A percentile compares a stretch with the other conserved stretches of the same genome.
phyloP scores from a whole-genome alignment of 106 monocot genomes.

The Dioscorea alata region DNA sequence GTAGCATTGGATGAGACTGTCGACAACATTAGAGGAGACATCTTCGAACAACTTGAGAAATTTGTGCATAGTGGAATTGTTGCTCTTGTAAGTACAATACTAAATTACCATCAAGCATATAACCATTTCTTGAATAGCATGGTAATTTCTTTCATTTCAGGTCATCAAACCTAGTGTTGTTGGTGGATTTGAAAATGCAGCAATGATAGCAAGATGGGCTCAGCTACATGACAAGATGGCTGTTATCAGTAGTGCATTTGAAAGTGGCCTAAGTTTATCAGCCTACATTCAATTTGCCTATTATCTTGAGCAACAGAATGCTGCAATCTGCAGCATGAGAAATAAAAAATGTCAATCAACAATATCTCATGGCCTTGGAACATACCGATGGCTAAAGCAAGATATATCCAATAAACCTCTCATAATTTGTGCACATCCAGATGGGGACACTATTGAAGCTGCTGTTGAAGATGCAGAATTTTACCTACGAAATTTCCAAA shows the following conservation, averaged over 20 bases:
- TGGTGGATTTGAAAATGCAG: constrained; percentile 83
- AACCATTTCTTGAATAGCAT: too few species aligned
- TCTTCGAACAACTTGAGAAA: constrained; percentile 36
- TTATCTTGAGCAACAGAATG: constrained; percentile 50
- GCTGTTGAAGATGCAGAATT: constrained; percentile 50
- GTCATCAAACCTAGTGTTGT: constrained; percentile 88
- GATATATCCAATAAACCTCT: constrained; percentile 51
- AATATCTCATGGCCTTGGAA: constrained; percentile 84
- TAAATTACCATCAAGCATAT: too few species aligned
- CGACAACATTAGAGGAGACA: constrained; percentile 49
- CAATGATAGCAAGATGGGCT: constrained; percentile 81
- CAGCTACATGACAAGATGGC: constrained; percentile 69
- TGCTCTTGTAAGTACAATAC: constrained; percentile 68
- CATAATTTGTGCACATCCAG: constrained; percentile 30
- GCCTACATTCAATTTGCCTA: constrained; percentile 61
- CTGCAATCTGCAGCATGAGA: constrained; percentile 26
- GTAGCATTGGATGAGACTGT: constrained; percentile 89
- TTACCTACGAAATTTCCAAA: constrained; percentile 41
- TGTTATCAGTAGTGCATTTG: constrained; percentile 86
- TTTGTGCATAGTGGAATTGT: constrained; percentile 75
- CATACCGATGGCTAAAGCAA: constrained; percentile 89
- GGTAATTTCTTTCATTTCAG: constrained; percentile 12
- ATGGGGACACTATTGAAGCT: constrained; percentile 37
- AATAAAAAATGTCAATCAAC: constrained; percentile 14
- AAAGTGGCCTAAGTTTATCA: constrained; percentile 75